Conservation (phyloP, 2,329 filamentous ascomycete species). For the Cryphonectria japonica region DNA sequence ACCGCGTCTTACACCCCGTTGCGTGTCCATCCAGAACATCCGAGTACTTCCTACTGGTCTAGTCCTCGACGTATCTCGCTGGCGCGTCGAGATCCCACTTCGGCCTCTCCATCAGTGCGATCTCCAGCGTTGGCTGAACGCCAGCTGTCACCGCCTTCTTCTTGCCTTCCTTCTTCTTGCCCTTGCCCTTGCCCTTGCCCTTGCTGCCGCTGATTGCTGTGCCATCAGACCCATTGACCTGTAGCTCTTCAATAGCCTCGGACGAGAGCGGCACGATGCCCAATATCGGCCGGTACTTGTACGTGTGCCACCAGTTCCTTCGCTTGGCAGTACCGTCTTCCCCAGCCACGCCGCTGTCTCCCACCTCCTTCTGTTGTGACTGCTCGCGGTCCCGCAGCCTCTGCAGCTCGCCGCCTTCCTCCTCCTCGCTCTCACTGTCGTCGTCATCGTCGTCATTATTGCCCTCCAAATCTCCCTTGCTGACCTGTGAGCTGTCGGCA, state of each 20-base stretch:
- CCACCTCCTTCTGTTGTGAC: slow-evolving; percentile 38
- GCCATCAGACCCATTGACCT: slow-evolving; percentile 28
- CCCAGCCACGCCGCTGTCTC: slow-evolving; percentile 40
- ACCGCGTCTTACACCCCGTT: slow-evolving; percentile 6
- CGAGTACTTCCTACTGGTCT: background rate
- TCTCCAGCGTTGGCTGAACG: slow-evolving; percentile 60
- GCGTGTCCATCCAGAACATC: background rate
- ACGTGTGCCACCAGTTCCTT: slow-evolving; percentile 74
- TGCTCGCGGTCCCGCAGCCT: slow-evolving; percentile 42
- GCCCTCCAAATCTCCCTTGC: slow-evolving; percentile 36
- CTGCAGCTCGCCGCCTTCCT: slow-evolving; percentile 38
- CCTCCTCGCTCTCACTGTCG: slow-evolving; percentile 45
- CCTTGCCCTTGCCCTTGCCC: background rate
- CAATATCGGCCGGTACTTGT: slow-evolving; percentile 92
- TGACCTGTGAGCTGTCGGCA: slow-evolving; percentile 31
- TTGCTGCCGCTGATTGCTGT: background rate
- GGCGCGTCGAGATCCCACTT: slow-evolving; percentile 80
- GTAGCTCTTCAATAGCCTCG: slow-evolving; percentile 35
- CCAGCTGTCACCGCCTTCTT: slow-evolving; percentile 23
- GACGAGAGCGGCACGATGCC: slow-evolving; percentile 60
- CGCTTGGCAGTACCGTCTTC: slow-evolving; percentile 32
- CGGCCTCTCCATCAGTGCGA: slow-evolving; percentile 86
- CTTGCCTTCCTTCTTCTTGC: slow-evolving; percentile 19
- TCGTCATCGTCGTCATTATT: slow-evolving; percentile 28
- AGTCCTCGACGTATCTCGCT: slow-evolving; percentile 64